A percentile compares a stretch with the other conserved stretches of the same genome.
Evolutionary conservation across 805 yeast species (phyloP).

Genomic region (Ogataea trehaloabstinens): DNA sequence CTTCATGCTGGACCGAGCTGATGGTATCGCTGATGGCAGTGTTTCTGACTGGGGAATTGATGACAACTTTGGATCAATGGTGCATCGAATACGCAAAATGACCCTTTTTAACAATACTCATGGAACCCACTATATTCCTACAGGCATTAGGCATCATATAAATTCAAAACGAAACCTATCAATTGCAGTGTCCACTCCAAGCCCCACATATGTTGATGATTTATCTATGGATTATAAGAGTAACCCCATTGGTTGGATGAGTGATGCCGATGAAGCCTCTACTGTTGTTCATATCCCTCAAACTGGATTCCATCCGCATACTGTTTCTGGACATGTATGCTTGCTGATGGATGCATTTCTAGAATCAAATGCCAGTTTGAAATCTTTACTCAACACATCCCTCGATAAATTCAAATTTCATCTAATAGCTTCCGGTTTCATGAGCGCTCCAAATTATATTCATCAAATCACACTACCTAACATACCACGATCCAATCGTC

Average conservation of each 20-base stretch:
- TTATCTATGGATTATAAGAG: background rate
- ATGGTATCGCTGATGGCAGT: background rate
- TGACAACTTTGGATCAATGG: slow-evolving; percentile 8
- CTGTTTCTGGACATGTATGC: background rate
- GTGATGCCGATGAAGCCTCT: background rate
- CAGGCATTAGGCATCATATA: background rate
- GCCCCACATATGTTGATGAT: background rate
- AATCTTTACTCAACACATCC: slow-evolving; percentile 5
- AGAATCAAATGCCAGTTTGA: background rate
- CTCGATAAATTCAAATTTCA: slow-evolving; percentile 28
- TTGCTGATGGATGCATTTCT: slow-evolving; percentile 8
- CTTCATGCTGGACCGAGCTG: background rate
- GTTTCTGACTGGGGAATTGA: slow-evolving; percentile 27
- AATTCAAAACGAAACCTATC: background rate
- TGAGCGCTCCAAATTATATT: slow-evolving; percentile 12
- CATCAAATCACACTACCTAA: background rate
- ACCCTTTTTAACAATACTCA: background rate
- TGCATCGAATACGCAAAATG: background rate
- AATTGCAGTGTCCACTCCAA: background rate
- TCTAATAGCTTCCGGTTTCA: slow-evolving; percentile 22
- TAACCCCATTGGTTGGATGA: background rate
- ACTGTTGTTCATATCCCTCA: background rate
- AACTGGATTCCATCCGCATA: background rate
- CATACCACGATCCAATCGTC: slow-evolving; percentile 3
- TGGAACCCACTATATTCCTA: background rate